Conservation (phyloP, 73 alveolate species). For the Tetrahymena malaccensis region DNA sequence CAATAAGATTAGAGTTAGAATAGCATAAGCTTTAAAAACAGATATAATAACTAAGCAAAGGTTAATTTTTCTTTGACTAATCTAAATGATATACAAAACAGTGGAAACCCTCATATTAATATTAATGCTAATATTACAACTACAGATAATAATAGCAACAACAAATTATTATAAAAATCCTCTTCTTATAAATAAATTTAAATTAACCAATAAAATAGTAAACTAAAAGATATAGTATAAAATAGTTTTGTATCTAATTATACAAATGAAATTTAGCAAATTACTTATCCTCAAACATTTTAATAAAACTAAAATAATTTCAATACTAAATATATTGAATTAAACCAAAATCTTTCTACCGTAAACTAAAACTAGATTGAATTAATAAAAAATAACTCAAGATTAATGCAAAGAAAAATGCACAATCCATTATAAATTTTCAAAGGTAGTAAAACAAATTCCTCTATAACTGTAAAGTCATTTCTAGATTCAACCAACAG, state of each 20-base stretch:
- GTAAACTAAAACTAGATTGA: background rate
- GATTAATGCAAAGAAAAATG: background rate
- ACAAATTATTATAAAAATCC: background rate
- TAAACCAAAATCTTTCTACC: background rate
- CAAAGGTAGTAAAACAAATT: background rate
- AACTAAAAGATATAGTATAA: background rate
- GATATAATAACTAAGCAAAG: too few species aligned
- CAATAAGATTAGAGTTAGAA: background rate
- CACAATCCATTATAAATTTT: background rate
- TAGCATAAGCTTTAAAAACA: background rate
- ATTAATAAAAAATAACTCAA: background rate
- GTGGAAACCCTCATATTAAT: background rate
- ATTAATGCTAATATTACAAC: too few species aligned
- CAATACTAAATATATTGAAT: background rate
- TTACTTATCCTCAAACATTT: background rate
- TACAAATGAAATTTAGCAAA: background rate
- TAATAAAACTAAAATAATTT: background rate
- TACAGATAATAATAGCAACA: too few species aligned
- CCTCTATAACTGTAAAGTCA: background rate
- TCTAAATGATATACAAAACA: background rate
- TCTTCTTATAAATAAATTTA: background rate
- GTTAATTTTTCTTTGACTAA: background rate
- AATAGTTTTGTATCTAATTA: background rate
- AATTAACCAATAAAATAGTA: too few species aligned
- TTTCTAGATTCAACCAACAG: background rate